Evolutionary conservation across 805 yeast genomes (phyloP).

Genomic region (Starmerella geochares): DNA sequence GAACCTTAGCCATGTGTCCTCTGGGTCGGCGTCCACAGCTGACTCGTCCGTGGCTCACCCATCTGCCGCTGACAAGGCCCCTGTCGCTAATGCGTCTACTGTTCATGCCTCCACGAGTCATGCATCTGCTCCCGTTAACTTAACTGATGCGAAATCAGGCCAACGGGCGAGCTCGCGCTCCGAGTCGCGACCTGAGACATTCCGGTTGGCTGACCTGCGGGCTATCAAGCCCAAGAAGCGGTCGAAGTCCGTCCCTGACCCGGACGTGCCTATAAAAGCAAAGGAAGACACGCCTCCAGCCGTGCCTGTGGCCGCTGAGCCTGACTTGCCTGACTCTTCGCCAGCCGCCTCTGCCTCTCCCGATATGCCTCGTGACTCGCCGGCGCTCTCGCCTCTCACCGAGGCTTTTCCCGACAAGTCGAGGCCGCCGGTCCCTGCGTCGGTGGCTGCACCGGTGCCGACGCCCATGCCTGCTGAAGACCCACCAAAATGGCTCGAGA

Average conservation of each 20-base stretch:
- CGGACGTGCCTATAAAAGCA: neutral
- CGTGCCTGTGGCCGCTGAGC: neutral
- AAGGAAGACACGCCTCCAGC: neutral
- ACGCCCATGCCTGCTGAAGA: too few relatives aligned
- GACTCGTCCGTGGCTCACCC: too few relatives aligned
- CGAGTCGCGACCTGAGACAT: neutral
- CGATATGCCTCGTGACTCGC: neutral
- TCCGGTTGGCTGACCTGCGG: conserved; percentile 8
- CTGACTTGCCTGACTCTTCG: neutral
- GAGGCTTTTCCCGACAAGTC: neutral
- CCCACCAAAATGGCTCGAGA: conserved; percentile 13
- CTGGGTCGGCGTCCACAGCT: too few relatives aligned
- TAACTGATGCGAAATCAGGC: too few relatives aligned
- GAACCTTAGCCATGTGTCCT: too few relatives aligned
- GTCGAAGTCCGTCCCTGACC: conserved; percentile 1
- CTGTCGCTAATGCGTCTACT: neutral
- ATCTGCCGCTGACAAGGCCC: too few relatives aligned
- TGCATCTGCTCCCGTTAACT: neutral
- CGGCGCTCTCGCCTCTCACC: neutral
- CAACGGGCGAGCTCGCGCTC: neutral
- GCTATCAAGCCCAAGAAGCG: conserved; percentile 20
- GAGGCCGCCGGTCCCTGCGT: too few relatives aligned
- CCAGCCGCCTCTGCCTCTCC: neutral
- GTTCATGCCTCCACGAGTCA: neutral
- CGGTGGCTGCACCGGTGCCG: too few relatives aligned